A percentile compares a stretch with the other conserved stretches of the same genome.
Conservation (phyloP, 192 early-diverging fungal genomes). For the Podila epicladia region DNA sequence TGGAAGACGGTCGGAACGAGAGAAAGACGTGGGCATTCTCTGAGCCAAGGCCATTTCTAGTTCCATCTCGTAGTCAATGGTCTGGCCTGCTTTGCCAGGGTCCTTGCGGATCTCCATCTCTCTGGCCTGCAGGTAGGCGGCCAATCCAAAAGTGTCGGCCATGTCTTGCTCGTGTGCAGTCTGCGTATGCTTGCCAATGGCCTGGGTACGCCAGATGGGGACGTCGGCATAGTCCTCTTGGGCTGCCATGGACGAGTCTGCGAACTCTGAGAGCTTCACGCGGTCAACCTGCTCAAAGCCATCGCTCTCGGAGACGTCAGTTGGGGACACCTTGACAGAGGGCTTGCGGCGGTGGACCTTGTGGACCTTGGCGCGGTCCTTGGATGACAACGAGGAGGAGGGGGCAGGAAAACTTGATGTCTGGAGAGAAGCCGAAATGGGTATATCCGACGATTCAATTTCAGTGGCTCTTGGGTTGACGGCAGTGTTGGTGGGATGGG, state of each 20-base stretch:
- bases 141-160: constrained; percentile 49
- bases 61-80: constrained; percentile 50
- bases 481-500: background rate
- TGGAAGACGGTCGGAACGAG: constrained; percentile 23
- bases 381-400: background rate
- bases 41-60: constrained; percentile 36
- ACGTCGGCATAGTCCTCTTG: background rate
- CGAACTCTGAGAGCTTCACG: constrained; percentile 21
- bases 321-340: constrained; percentile 3
- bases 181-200: constrained; percentile 43
- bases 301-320: background rate
- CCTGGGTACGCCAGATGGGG: constrained; percentile 46
- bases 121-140: constrained; percentile 42
- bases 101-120: constrained; percentile 46
- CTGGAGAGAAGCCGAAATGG: background rate
- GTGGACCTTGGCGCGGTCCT: constrained; percentile 26
- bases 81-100: constrained; percentile 29
- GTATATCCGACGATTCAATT: constrained; percentile 1
- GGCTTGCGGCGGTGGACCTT: constrained; percentile 35
- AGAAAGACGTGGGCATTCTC: constrained; percentile 45
- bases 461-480: background rate
- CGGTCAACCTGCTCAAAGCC: constrained; percentile 39
- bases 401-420: background rate
- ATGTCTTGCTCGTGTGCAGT: constrained; percentile 44
- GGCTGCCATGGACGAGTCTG: background rate